Evolutionary conservation across 805 yeast species (phyloP).

Genomic region (Torulaspora franciscae): DNA sequence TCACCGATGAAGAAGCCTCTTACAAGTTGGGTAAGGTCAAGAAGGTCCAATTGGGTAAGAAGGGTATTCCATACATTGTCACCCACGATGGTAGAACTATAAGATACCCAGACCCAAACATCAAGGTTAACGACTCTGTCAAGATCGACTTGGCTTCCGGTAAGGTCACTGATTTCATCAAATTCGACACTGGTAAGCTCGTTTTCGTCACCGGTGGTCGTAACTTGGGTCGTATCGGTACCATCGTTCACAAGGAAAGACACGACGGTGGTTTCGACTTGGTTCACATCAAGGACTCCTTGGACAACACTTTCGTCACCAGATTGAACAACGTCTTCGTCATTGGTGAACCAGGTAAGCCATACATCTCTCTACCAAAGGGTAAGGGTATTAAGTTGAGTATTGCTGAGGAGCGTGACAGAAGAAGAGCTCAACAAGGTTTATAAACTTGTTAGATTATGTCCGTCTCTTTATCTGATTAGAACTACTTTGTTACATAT

Average conservation of each 20-base stretch:
- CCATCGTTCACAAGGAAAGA: constrained; percentile 91
- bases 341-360: constrained; percentile 94
- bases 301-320: constrained; percentile 93
- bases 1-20: constrained; percentile 96
- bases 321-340: constrained; percentile 90
- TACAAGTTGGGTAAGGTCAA: constrained; percentile 98
- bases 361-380: constrained; percentile 93
- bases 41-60: constrained; percentile 97
- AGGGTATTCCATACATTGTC: constrained; percentile 96
- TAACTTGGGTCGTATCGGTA: constrained; percentile 97
- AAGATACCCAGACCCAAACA: constrained; percentile 98
- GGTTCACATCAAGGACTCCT: constrained; percentile 92
- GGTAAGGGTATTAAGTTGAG: constrained; percentile 98
- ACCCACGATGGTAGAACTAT: constrained; percentile 99
- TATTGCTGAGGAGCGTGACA: constrained; percentile 97
- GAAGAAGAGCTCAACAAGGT: constrained; percentile 84
- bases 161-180: constrained; percentile 83
- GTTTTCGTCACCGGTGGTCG: constrained; percentile 97
- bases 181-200: constrained; percentile 87
- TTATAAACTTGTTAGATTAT: constrained; percentile 36
- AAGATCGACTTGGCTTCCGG: constrained; percentile 95
- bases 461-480: constrained; percentile 10
- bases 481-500: constrained; percentile 18
- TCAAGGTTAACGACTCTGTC: constrained; percentile 97
- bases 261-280: constrained; percentile 98